phyloP scores from a whole-genome alignment of 805 yeast genomes.

The Martiniozyma abietophila region DNA sequence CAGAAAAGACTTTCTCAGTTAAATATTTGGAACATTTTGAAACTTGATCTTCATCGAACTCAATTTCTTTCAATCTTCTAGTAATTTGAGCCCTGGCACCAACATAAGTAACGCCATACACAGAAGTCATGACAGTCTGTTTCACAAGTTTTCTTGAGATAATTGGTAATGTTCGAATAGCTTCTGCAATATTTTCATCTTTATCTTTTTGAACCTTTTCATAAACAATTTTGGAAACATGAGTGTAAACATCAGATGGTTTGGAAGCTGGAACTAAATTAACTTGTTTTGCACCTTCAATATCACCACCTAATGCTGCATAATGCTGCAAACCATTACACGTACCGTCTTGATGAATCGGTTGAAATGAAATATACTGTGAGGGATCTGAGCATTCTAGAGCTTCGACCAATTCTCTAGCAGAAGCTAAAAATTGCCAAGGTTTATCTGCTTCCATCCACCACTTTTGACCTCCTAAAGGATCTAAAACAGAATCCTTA shows the following conservation, averaged over 20 bases:
- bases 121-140: slow-evolving; percentile 97
- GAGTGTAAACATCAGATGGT: slow-evolving; percentile 71
- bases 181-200: slow-evolving; percentile 43
- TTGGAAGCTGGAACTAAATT: slow-evolving; percentile 60
- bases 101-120: slow-evolving; percentile 89
- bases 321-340: slow-evolving; percentile 83
- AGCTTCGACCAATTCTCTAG: slow-evolving; percentile 59
- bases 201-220: slow-evolving; percentile 46
- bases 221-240: slow-evolving; percentile 58
- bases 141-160: slow-evolving; percentile 84
- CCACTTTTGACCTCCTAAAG: slow-evolving; percentile 48
- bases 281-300: slow-evolving; percentile 75
- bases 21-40: slow-evolving; percentile 46
- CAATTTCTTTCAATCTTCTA: slow-evolving; percentile 58
- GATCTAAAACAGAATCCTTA: slow-evolving; percentile 50
- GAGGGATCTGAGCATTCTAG: slow-evolving; percentile 53
- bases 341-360: slow-evolving; percentile 82
- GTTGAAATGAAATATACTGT: slow-evolving; percentile 57
- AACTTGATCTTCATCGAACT: slow-evolving; percentile 31
- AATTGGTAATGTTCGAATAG: slow-evolving; percentile 46
- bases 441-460: slow-evolving; percentile 75
- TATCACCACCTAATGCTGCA: slow-evolving; percentile 81
- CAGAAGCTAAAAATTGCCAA: slow-evolving; percentile 71
- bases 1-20: slow-evolving; percentile 68
- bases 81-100: slow-evolving; percentile 90